Conservation (phyloP, 495 filamentous ascomycete species). For the Copromyces sp. region DNA sequence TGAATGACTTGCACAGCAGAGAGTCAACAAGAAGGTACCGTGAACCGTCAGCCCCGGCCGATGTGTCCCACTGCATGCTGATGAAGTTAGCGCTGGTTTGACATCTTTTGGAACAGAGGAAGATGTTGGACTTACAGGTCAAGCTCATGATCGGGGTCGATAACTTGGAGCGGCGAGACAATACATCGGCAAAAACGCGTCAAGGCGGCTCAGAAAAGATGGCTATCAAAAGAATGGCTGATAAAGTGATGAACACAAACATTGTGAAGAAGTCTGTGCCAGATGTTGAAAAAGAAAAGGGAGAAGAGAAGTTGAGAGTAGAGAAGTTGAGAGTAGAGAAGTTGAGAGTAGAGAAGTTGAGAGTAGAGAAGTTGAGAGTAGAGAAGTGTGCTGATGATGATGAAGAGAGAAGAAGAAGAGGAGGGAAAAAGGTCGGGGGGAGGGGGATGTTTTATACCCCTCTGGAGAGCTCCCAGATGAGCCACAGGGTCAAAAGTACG, state of each 20-base stretch:
- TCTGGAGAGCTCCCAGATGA: not conserved
- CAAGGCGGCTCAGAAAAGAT: too few relatives aligned
- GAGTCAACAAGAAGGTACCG: not conserved
- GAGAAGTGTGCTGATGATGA: not conserved
- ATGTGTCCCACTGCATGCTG: not conserved
- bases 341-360: not conserved
- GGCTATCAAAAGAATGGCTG: too few relatives aligned
- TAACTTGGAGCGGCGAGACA: not conserved
- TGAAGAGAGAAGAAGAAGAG: not conserved
- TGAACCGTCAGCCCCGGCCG: too few relatives aligned
- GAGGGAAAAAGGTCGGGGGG: not conserved
- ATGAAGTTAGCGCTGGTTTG: not conserved
- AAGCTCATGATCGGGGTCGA: not conserved
- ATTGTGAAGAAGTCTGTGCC: not conserved
- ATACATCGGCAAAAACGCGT: too few relatives aligned
- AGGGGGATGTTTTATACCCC: not conserved
- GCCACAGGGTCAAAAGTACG: too few relatives aligned
- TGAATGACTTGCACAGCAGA: not conserved
- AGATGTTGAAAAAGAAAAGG: not conserved
- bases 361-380: not conserved
- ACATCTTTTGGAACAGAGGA: not conserved
- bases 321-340: not conserved
- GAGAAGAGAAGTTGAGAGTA: too few relatives aligned
- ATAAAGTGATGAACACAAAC: not conserved
- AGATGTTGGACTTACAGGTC: not conserved